Conservation (phyloP, 805 yeast species). For the Yamadazyma philogaea region DNA sequence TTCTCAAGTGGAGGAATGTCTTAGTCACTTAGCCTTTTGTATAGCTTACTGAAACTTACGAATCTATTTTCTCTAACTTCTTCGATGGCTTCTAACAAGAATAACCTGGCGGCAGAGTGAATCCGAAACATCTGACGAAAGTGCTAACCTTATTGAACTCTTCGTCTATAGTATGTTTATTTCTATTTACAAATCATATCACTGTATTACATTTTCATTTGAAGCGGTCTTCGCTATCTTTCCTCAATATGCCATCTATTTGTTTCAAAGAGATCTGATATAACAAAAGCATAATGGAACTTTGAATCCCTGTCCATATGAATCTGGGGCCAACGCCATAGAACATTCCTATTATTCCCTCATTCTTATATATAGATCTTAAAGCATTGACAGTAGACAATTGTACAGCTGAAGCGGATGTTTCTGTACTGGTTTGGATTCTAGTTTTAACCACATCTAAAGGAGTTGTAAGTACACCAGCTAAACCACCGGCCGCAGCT, state of each 20-base stretch:
- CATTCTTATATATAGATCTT: conserved; percentile 53
- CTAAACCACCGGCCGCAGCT: conserved; percentile 92
- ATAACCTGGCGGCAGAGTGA: no score
- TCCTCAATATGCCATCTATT: conserved; percentile 22
- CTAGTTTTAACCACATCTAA: conserved; percentile 89
- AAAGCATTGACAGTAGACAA: conserved; percentile 32
- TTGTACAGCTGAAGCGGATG: conserved; percentile 11
- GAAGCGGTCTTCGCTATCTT: background rate
- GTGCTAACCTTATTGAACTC: no score
- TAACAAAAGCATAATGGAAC: conserved; percentile 86
- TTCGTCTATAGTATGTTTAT: background rate
- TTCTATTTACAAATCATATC: conserved; percentile 3
- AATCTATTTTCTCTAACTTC: no score
- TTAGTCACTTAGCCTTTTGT: no score
- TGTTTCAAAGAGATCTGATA: conserved; percentile 74
- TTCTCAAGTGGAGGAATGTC: no score
- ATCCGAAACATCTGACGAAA: no score
- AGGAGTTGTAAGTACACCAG: conserved; percentile 88
- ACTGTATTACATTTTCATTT: conserved; percentile 5
- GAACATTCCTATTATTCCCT: conserved; percentile 78
- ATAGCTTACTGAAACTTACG: no score
- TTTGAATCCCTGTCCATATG: conserved; percentile 94
- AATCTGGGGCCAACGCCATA: conserved; percentile 96
- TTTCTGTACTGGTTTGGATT: conserved; percentile 77
- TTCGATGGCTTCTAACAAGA: no score